Evolutionary conservation across 2,329 filamentous ascomycete species (phyloP), one percentile per base, ranked within the genome.

Genomic region (Periconia sp.): DNA sequence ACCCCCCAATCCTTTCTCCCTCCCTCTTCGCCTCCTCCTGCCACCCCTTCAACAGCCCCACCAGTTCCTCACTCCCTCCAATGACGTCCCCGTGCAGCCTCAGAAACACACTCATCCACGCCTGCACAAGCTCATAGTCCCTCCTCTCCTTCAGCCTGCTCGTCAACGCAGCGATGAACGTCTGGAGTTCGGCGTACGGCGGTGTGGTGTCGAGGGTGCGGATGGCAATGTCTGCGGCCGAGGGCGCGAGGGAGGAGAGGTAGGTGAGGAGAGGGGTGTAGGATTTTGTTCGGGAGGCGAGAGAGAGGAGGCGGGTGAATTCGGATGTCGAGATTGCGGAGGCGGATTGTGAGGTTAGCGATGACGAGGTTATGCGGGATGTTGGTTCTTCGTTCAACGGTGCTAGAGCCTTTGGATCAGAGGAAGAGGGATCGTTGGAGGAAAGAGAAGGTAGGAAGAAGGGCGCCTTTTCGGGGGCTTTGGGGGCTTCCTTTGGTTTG

Each of bases 81-180:
- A 88, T 73, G 12, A 79, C 72, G 48, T 86, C 84, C 5, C 78
- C 79, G 69, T 97, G 92, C 28, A 96, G 74, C 34, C 86, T 82
- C 46, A 99, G 68, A 62, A 97, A 95, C 1, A 97, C 92, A 2
- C 87, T 86, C 91, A 99, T 97, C 92, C 94, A 99, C 0, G 91
- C 90, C 70, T 97, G 92, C 12, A 90, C 88, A 26, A 99, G 79
- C 72, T 99, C 94, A 69, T 95, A 99, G 69, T 97, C 94, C 34
- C 82, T 82, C 52, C 86, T 84, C 36, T 82, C 76, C 30, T 76
- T 72, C 38, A 97, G 74, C 10, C 87, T 79, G 40, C 75, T 78
- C 0, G 89, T 95, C 42, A 99, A 72, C 1, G 91, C 91, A n/a
- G 76, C 71, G 37, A 97, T 85, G 64, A 99, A 99, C 39, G 84